Evolutionary conservation across 805 yeast genomes (phyloP), one percentile per base, ranked within the genome.

Genomic region (Saccharomycopsis vini): DNA sequence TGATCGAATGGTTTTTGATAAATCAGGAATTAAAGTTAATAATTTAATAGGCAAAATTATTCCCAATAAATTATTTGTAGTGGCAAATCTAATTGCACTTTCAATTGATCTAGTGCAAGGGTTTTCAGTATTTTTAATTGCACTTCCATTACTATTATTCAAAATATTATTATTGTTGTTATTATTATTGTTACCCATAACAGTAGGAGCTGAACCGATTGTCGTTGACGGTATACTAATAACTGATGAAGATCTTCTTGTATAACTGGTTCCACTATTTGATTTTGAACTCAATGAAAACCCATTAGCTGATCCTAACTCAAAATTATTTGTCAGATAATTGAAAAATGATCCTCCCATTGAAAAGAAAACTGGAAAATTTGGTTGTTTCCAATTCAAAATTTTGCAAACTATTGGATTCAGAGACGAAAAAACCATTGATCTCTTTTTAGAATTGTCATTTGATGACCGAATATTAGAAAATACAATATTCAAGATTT

Each of bases 371-470:
- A 92, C 97, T 0, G 98, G 97, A 63, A 82, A 92, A 60, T 90
- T 90, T 12, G 98, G 97, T 63, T 92, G 98, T 62, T 92, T 92
- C 98, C 98, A 92, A 62, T 92, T 92, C 54, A 92, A 64, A 37
- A 87, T 83, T 9, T 95, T 86, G 62, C 97, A 92, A n/a, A 88
- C 86, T 37, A 79, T 75, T 28, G 95, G 83, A 61, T 88, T 87
- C 44, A 83, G 75, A 1, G 96, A 86, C 10, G 95, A 77, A 61
- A 92, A 85, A 7, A 90, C 79, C 35, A 92, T 65, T 1, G 94
- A 78, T 47, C 95, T 68, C 18, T 74, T 60, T 20, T 60, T 56
- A 38, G 55, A 51, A 34, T 54, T 46, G 16, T 68, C 56, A 44
- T 78, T 63, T 7, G 62, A 54, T 2, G 58, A 57, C 29, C 81